Conservation (phyloP, 2,329 filamentous ascomycete species). For the Alternaria ventricosa region DNA sequence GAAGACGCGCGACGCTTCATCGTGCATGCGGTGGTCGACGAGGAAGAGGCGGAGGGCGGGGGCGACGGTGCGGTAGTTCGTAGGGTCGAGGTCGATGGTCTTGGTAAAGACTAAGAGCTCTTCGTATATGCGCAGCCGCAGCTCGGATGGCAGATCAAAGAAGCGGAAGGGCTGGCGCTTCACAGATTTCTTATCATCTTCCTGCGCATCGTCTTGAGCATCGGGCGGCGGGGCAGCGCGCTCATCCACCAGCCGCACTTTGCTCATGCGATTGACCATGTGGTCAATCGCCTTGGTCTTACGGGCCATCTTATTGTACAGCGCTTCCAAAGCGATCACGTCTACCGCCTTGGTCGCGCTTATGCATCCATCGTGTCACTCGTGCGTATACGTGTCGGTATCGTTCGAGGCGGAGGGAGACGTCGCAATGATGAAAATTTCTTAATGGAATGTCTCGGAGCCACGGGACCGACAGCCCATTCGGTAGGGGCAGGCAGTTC, state of each 20-base stretch:
- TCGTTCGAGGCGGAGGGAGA: constrained; percentile 4
- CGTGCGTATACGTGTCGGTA: constrained; percentile 15
- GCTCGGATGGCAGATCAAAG: constrained; percentile 61
- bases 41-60: constrained; percentile 70
- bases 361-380: constrained; percentile 52
- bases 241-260: constrained; percentile 26
- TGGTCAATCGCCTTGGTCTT: constrained; percentile 36
- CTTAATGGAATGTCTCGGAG: constrained; percentile 38
- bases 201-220: neutral
- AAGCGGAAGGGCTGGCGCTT: constrained; percentile 54
- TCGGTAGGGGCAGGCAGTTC: constrained; percentile 40
- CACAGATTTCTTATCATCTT: constrained; percentile 6
- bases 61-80: constrained; percentile 68
- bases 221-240: constrained; percentile 4
- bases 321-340: constrained; percentile 35
- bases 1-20: constrained; percentile 59
- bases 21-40: constrained; percentile 59
- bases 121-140: constrained; percentile 59
- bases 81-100: constrained; percentile 70
- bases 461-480: constrained; percentile 48
- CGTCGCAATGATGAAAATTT: constrained; percentile 13
- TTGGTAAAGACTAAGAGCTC: constrained; percentile 57
- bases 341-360: constrained; percentile 44
- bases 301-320: constrained; percentile 19
- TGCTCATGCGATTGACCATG: constrained; percentile 33